Evolutionary conservation across 2,329 filamentous ascomycete species (phyloP), one percentile per base, ranked within the genome.

Genomic region (Xylaria multiplex): DNA sequence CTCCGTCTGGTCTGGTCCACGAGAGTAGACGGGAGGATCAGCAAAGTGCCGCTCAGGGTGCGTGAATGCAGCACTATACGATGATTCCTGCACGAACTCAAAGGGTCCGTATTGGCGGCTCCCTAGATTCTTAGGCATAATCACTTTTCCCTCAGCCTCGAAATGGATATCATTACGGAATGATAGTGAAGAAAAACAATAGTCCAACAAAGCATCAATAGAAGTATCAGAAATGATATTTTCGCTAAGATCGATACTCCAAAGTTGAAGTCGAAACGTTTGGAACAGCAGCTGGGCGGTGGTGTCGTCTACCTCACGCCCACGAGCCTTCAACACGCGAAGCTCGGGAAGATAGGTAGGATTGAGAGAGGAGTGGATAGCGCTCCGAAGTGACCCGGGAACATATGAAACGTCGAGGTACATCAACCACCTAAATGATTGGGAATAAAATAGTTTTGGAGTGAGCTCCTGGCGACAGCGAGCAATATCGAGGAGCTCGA

Each of bases 161-260:
- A 81, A 82, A 65, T 81, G 77, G 6, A 71, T 70, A n/a, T 78
- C 74, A 0, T 76, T 77, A 30, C 77, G 77, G n/a, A 81, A 74
- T 1, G 75, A 72, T 7, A 71, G 68, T 13, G 63, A 56, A 2
- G 75, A 74, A 13, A 83, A 77, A 66, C 78, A 81, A 19, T 70
- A 68, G 6, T 73, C 49, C 6, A 74, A 66, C 14, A 83, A 67
- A 2, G 55, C 43, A 7, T 78, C 72, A 11, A 87, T 70, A 3
- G 77, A 70, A 2, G 43, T 70, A 70, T 89, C 86, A 0, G 81
- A 83, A 9, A 90, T 72, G 11, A 78, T 80, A 69, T 90, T 90
- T 6, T 80, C 59, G 43, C 80, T 78, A 0, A 89, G 56, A 67
- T 90, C 86, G 4, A 89, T 72, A 69, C 86, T 87, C 86, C 87